Evolutionary conservation across 441 rosid genomes (phyloP).

Genomic region (Populus tomentosa): DNA sequence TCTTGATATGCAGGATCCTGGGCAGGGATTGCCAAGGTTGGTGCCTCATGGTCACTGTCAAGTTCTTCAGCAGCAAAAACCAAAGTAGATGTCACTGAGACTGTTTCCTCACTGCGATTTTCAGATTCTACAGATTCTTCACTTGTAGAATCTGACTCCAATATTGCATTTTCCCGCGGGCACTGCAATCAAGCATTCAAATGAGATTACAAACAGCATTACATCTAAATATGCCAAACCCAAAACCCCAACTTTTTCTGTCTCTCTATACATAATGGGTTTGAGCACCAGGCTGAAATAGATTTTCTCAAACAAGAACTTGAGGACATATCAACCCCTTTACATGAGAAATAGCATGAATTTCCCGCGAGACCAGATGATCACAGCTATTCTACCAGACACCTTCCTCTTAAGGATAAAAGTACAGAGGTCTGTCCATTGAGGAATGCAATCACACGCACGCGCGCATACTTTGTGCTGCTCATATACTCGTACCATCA

Average conservation of each 20-base stretch:
- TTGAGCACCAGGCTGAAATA: not conserved
- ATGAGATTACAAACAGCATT: constrained; percentile 5
- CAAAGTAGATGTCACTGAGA: not conserved
- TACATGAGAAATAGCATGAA: not conserved
- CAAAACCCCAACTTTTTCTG: not conserved
- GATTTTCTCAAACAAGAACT: not conserved
- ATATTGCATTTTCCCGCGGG: constrained; percentile 12
- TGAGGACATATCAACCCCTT: not conserved
- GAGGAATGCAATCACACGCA: not conserved
- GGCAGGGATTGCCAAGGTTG: constrained; percentile 1
- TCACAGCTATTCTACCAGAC: not conserved
- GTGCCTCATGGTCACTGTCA: constrained; percentile 12
- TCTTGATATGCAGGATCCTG: constrained; percentile 17
- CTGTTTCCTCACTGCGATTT: constrained; percentile 4
- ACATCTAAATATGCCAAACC: not conserved
- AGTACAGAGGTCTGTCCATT: not conserved
- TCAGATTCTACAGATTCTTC: constrained; percentile 12
- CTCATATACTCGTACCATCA: not conserved
- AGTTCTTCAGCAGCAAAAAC: constrained; percentile 20
- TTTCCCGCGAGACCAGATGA: not conserved
- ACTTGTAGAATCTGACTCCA: not conserved
- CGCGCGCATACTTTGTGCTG: not conserved
- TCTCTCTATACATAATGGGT: not conserved
- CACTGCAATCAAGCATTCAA: constrained; percentile 28
- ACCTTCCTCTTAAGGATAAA: not conserved